Base-by-base conservation (phyloP, 495 filamentous ascomycete species). In the Aspergillus cavernicola region DNA sequence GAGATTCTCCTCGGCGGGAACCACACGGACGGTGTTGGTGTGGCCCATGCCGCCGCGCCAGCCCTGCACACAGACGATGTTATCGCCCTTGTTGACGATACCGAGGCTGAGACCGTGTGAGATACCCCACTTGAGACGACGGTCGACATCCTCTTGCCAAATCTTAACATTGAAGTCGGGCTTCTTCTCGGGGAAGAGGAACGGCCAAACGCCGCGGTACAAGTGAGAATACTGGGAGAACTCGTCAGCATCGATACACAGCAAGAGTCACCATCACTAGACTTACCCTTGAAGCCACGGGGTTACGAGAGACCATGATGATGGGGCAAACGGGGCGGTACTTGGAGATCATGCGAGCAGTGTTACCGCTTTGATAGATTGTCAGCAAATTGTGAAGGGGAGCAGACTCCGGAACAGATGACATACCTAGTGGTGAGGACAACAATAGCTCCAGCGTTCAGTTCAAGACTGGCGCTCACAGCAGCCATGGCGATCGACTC, bases 71-170 rank as follows among this genome's bases (percentile, higher is more conserved):
- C 95, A 95, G 55, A 97, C 85, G 32, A 97, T 87, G 56, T 82
- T 83, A 65, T 95, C 90, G 51, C 85, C 90, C 70, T 87, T 82
- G 63, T 77, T 80, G 61, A 98, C 78, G 52, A 97, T 81, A 50
- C 88, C 87, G 51, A 98, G 84, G 66, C 84, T 82, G 59, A 95
- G 84, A 58, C 90, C 93, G 64, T 89, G 81, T 63, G 71, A 68
- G 67, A 97, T 87, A 70, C 87, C 95, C 92, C 92, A 98, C 77
- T 89, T 93, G 60, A 97, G 87, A 63, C 93, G 89, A 64, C 86
- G 81, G 76, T 98, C 93, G 59, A 98, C 93, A 73, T 98, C 95
- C 76, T 97, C 90, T 75, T 98, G 95, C 93, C 93, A 98, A 68
- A 78, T 78, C 63, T 77, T 69, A 67, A 92, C 86, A 63, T 85